Base-by-base conservation (phyloP, 2,329 filamentous ascomycete species). In the Trichoderma oligosporum region DNA sequence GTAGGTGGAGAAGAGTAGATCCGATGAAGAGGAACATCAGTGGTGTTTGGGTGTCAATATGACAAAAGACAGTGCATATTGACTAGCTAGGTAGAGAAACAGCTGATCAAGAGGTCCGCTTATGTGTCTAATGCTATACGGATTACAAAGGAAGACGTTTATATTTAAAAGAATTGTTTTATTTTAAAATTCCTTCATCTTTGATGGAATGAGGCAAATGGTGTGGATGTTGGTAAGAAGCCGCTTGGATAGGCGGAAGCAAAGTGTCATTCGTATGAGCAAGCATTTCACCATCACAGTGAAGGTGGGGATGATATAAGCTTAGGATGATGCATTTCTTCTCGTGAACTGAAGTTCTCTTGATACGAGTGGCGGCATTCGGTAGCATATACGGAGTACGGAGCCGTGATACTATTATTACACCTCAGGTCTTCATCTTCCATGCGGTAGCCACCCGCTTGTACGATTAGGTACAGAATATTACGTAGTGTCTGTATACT, bases 331-430 rank as follows among this genome's bases (percentile, higher is more conserved):
- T 18, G 24, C 12, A 20, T n/a, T 36, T 36, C 16, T 8, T 27
- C 24, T 29, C 27, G 9, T 27, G 16, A 31, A 8, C 16, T n/a
- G 16, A 46, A 14, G 16, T n/a, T n/a, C 27, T 33, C 27, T 20
- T 16, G n/a, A 29, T 29, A 18, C 35, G 41, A 46, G 41, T 18
- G 25, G 39, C 27, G 12, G 20, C 25, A 35, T n/a, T 33, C 12
- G 41, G 7, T 31, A 22, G 39, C 22, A 18, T 38, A 46, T 46
- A 55, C 52, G 29, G 46, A 14, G 41, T 46, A 55, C 52, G 29
- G 46, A 14, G 41, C 24, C 11, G 29, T 38, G 39, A 46, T 54
- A 14, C 41, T 55, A 55, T 55, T 31, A 38, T 55, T 55, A 55
- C 31, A 38, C 11, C 14, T 31, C 16, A 24, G 35, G 22, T 12